Evolutionary conservation across 495 filamentous ascomycete genomes (phyloP).

Genomic region (Aspergillus bertholletiae): DNA sequence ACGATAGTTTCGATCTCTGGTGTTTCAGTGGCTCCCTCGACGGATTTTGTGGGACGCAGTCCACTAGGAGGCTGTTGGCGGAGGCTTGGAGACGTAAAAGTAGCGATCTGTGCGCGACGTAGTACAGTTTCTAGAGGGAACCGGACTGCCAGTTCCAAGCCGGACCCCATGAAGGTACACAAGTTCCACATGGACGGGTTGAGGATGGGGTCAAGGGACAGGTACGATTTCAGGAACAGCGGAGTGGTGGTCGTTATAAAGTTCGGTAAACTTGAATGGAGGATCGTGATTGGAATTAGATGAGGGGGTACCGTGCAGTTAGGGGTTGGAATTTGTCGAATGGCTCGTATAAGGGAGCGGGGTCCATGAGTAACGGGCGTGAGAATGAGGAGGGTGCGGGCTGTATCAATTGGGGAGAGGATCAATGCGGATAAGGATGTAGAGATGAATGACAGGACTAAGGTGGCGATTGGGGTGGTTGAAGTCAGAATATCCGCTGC

Average conservation of each 20-base stretch:
- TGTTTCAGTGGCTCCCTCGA: slow-evolving; percentile 28
- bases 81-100: slow-evolving; percentile 47
- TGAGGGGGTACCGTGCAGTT: slow-evolving; percentile 67
- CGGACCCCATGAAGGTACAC: slow-evolving; percentile 70
- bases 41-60: slow-evolving; percentile 28
- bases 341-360: slow-evolving; percentile 67
- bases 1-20: slow-evolving; percentile 69
- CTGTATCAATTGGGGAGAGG: slow-evolving; percentile 81
- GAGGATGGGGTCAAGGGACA: slow-evolving; percentile 77
- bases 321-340: slow-evolving; percentile 65
- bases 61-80: slow-evolving; percentile 55
- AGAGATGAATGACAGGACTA: slow-evolving; percentile 79
- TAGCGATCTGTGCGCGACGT: slow-evolving; percentile 76
- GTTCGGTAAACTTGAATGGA: slow-evolving; percentile 79
- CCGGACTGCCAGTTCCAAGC: slow-evolving; percentile 75
- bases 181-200: slow-evolving; percentile 76
- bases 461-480: slow-evolving; percentile 66
- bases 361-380: slow-evolving; percentile 71
- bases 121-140: slow-evolving; percentile 91
- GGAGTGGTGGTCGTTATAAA: slow-evolving; percentile 76
- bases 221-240: slow-evolving; percentile 71
- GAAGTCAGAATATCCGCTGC: slow-evolving; percentile 62
- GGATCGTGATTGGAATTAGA: slow-evolving; percentile 76
- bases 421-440: slow-evolving; percentile 74
- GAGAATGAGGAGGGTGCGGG: slow-evolving; percentile 82